Evolutionary conservation across 2,329 filamentous ascomycete genomes (phyloP).

Genomic region (Hymenoscyphus linearis): DNA sequence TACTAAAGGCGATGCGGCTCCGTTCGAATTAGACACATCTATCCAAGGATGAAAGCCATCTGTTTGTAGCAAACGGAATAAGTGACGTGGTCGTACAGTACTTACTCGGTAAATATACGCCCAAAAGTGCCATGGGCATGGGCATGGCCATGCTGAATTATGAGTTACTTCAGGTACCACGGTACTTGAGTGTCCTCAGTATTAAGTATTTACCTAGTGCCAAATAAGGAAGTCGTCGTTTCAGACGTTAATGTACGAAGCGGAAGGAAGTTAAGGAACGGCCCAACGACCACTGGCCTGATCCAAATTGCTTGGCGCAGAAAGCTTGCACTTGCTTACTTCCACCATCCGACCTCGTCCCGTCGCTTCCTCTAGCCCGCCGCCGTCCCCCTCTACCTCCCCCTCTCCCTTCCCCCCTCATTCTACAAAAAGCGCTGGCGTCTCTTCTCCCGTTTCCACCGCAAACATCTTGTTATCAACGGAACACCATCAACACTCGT

Average conservation of each 20-base stretch:
- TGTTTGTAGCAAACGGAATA: neutral
- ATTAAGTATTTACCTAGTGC: neutral
- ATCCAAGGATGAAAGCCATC: neutral
- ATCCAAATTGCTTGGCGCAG: neutral
- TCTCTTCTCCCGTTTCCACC: neutral
- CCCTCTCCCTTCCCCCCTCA: neutral
- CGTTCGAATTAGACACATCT: neutral
- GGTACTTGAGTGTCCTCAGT: too few species aligned
- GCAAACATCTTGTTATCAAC: too few species aligned
- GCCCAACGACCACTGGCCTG: neutral
- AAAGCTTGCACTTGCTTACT: too few species aligned
- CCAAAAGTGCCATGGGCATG: too few species aligned
- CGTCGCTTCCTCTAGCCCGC: neutral
- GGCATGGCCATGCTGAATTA: too few species aligned
- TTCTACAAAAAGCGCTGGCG: neutral
- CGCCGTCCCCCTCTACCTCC: too few species aligned
- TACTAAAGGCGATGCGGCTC: too few species aligned
- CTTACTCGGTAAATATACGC: too few species aligned
- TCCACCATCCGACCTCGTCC: neutral
- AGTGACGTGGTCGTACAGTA: neutral
- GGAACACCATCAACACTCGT: neutral
- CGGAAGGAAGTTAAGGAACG: too few species aligned
- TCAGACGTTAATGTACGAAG: neutral
- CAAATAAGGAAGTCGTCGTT: neutral
- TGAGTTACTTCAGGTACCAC: too few species aligned